Evolutionary conservation across 192 early-diverging fungal genomes (phyloP), one percentile per base, ranked within the genome.

Genomic region (Helicostylum pulchrum): DNA sequence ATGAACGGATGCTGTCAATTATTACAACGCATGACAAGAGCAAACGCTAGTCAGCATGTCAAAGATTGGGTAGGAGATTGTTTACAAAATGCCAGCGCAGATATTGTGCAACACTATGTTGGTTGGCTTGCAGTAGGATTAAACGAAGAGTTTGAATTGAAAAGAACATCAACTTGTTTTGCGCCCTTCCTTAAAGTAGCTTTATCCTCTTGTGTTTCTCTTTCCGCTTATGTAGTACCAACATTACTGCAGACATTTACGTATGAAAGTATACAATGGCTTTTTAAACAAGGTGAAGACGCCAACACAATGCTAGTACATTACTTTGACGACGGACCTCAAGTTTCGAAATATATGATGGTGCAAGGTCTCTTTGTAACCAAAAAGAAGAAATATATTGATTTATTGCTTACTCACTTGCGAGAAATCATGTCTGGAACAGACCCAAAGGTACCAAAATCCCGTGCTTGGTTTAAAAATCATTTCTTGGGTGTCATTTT

Each of bases 271-370:
- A 52, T 65, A 7, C 32, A 26, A 2, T 59, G 56, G 39, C 31
- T 71, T 23, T 31, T 53, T 0, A 45, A 20, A 1, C n/a, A 30
- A 15, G 48, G 49, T 2, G 48, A 49, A 9, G 19, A 36, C 2
- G n/a, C 46, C 6, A 46, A 19, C 0, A 59, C 20, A 10, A 59
- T 71, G 7, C 47, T 71, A 0, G 36, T 65, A n/a, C 47, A 58
- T 3, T 71, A 71, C 12, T 71, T 71, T 49, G 30, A 49, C 11
- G 48, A 65, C n/a, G 57, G 54, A 6, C 34, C 69, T 17, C 63
- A 71, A 48, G 34, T 64, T 14, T 34, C 56, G 0, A 65, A 34
- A 4, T 48, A 64, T 8, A 20, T 58, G 3, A 56, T 71, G 11
- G 58, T 61, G 2, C 12, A 54, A 2, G 49, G 59, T 11, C 21